Conservation (phyloP, 129 eudicot genomes). For the Saussurea involucrata region DNA sequence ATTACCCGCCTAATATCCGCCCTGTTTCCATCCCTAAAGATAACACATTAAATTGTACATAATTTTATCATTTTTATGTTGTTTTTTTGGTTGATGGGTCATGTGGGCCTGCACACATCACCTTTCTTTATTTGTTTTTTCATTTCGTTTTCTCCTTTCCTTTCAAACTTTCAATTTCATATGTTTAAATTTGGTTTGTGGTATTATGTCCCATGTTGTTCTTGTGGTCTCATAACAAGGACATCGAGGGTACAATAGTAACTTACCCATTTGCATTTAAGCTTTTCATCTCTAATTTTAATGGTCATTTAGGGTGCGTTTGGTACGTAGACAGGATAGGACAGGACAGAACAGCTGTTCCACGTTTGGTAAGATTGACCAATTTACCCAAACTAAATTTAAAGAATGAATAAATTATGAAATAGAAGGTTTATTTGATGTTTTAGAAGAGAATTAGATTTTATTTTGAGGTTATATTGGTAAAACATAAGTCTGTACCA, state of each 20-base stretch:
- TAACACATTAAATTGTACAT: background rate
- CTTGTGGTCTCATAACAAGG: constrained; percentile 12
- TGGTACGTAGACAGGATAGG: no score
- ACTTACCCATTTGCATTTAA: constrained; percentile 13
- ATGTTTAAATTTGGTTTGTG: constrained; percentile 25
- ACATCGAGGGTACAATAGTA: constrained; percentile 17
- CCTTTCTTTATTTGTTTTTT: constrained; percentile 15
- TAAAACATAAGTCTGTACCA: no score
- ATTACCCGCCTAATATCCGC: no score
- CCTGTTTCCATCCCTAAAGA: no score
- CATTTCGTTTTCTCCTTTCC: constrained; percentile 23
- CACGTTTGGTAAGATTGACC: no score
- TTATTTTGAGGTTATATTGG: no score
- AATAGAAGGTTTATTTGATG: no score
- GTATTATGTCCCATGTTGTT: constrained; percentile 36
- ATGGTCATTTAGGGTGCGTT: no score
- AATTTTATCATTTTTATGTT: constrained; percentile 9
- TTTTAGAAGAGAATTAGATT: no score
- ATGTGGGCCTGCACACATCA: constrained; percentile 11
- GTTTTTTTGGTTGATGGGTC: constrained; percentile 30
- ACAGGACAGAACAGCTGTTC: no score
- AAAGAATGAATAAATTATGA: no score
- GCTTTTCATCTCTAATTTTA: constrained; percentile 13
- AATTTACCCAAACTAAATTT: no score
- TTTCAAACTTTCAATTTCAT: constrained; percentile 13